Percentiles rank a stretch among this genome's conserved stretches.
Conservation (phyloP, 2,329 filamentous ascomycete species). For the Nemania diffusa region DNA sequence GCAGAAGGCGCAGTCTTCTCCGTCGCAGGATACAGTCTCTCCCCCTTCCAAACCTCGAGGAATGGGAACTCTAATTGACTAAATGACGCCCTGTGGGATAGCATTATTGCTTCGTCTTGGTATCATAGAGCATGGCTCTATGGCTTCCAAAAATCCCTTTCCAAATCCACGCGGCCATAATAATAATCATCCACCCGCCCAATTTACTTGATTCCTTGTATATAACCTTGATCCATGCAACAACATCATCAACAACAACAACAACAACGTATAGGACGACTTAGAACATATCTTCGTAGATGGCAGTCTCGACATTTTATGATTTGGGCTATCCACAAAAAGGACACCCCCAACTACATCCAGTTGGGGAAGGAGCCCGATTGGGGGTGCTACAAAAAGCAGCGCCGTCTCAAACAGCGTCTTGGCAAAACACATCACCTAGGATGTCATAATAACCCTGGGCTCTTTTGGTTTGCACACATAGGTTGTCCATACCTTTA, state of each 20-base stretch:
- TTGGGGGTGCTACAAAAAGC: not conserved
- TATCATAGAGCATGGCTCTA: not conserved
- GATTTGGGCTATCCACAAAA: not conserved
- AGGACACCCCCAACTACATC: not conserved
- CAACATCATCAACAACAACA: too few species aligned
- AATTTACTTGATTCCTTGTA: conserved; percentile 10
- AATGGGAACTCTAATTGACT: conserved; percentile 46
- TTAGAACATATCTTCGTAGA: not conserved
- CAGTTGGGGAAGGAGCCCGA: not conserved
- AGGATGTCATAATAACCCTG: not conserved
- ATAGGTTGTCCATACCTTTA: not conserved
- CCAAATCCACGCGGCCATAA: not conserved
- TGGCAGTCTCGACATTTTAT: not conserved
- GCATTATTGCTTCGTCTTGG: not conserved
- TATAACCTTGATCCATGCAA: not conserved
- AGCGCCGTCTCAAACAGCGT: too few species aligned
- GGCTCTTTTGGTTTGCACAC: not conserved
- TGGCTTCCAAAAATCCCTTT: not conserved
- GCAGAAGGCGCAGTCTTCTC: conserved; percentile 31
- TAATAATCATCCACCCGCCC: not conserved
- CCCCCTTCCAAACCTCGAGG: conserved; percentile 47
- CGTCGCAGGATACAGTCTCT: conserved; percentile 42
- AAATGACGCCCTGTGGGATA: conserved; percentile 1
- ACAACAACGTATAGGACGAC: not conserved
- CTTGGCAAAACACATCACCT: not conserved